Evolutionary conservation across 2,329 filamentous ascomycete genomes (phyloP).

Genomic region (Taxawa tesnikishii): DNA sequence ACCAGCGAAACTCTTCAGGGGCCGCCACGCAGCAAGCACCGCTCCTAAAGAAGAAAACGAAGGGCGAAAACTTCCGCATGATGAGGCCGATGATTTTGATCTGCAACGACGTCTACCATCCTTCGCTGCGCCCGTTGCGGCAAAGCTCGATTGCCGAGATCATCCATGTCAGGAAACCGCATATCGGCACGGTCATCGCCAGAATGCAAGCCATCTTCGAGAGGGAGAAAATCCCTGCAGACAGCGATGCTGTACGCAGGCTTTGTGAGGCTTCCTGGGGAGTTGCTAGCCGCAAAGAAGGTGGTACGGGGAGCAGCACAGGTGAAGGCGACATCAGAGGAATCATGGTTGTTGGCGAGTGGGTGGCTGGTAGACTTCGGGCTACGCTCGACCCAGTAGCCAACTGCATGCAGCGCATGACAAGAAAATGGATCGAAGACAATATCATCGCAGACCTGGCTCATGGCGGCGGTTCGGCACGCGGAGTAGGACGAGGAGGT

Average conservation of each 20-base stretch:
- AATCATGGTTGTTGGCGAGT: constrained; percentile 77
- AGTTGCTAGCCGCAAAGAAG: constrained; percentile 59
- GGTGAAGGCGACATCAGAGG: constrained; percentile 67
- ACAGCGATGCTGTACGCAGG: constrained; percentile 77
- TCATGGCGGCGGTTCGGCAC: constrained; percentile 58
- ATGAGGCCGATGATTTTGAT: constrained; percentile 84
- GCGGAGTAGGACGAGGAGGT: constrained; percentile 60
- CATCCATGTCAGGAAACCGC: constrained; percentile 80
- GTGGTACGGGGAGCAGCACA: constrained; percentile 36
- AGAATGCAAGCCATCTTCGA: constrained; percentile 76
- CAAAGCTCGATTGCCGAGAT: constrained; percentile 78
- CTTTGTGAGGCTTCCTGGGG: constrained; percentile 77
- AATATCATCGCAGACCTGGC: constrained; percentile 56
- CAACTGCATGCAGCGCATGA: constrained; percentile 38
- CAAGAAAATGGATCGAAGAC: constrained; percentile 64
- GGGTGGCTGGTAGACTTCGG: constrained; percentile 64
- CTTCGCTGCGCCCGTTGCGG: constrained; percentile 74
- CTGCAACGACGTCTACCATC: constrained; percentile 94
- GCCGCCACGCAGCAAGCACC: constrained; percentile 13
- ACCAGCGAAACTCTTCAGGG: constrained; percentile 61
- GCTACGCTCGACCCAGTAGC: constrained; percentile 12
- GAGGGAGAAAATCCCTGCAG: constrained; percentile 77
- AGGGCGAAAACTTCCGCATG: constrained; percentile 75
- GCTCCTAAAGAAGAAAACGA: constrained; percentile 50
- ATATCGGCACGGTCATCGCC: constrained; percentile 70